A percentile compares a stretch with the other conserved stretches of the same genome.
phyloP scores from a whole-genome alignment of 169 alveolate genomes.

The Neospora caninum region DNA sequence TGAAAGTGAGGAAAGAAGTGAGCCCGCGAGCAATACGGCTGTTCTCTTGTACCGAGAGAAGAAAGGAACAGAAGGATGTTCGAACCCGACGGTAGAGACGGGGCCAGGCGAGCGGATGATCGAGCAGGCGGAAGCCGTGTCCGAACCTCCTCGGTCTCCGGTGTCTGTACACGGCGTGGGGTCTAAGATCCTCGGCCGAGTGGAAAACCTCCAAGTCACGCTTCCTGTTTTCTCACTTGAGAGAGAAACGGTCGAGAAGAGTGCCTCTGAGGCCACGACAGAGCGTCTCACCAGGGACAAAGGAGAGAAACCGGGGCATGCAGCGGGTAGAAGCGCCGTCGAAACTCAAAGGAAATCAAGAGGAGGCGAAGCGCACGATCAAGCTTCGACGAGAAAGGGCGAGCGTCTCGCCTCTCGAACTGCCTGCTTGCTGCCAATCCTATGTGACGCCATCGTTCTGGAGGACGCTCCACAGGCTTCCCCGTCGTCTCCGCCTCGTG shows the following conservation, averaged over 20 bases:
- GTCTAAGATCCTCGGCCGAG: neutral
- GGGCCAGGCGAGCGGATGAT: too few species aligned
- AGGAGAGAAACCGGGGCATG: too few species aligned
- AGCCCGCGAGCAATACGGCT: too few species aligned
- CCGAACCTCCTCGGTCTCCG: neutral
- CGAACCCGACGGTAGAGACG: too few species aligned
- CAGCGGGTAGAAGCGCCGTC: neutral
- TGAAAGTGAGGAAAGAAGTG: too few species aligned
- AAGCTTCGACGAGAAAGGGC: neutral
- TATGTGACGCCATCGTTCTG: conserved; percentile 6
- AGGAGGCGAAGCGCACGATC: neutral
- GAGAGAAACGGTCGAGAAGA: neutral
- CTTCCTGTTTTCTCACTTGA: neutral
- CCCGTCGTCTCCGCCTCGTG: neutral
- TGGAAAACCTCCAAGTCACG: conserved; percentile 11
- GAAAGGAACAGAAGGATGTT: too few species aligned
- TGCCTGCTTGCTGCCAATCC: neutral
- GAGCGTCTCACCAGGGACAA: too few species aligned
- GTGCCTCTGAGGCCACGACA: neutral
- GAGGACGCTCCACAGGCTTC: neutral
- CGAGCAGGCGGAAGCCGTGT: too few species aligned
- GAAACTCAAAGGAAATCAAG: neutral
- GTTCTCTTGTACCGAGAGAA: too few species aligned
- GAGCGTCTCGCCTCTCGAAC: neutral
- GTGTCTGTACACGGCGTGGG: neutral